Evolutionary conservation across 2,329 filamentous ascomycete species (phyloP).

Genomic region (Aspergillus piperis): DNA sequence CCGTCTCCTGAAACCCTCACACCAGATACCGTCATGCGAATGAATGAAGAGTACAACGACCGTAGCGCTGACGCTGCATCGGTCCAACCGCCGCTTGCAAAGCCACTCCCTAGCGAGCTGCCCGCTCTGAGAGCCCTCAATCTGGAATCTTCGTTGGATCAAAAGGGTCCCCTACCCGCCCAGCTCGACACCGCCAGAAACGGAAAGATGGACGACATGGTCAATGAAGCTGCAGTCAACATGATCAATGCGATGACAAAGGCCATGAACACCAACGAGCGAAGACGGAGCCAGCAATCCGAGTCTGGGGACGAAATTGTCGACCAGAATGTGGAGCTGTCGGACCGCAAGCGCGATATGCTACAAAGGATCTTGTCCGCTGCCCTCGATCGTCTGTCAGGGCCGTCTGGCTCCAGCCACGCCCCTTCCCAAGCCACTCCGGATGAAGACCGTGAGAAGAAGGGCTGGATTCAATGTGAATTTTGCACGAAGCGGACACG

Average conservation of each 20-base stretch:
- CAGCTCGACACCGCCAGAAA: slow-evolving; percentile 8
- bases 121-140: slow-evolving; percentile 15
- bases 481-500: slow-evolving; percentile 34
- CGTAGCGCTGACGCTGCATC: neutral
- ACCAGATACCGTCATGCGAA: slow-evolving; percentile 11
- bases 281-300: slow-evolving; percentile 23
- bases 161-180: slow-evolving; percentile 6
- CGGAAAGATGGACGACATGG: slow-evolving; percentile 23
- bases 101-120: slow-evolving; percentile 15
- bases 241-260: slow-evolving; percentile 38
- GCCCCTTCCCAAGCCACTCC: slow-evolving; percentile 2
- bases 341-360: slow-evolving; percentile 34
- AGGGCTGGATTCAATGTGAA: slow-evolving; percentile 33
- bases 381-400: slow-evolving; percentile 30
- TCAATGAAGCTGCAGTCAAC: slow-evolving; percentile 34
- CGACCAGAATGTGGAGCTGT: slow-evolving; percentile 24
- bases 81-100: neutral
- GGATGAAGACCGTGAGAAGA: slow-evolving; percentile 22
- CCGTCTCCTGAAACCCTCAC: slow-evolving; percentile 10
- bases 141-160: slow-evolving; percentile 15
- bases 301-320: slow-evolving; percentile 25
- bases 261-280: slow-evolving; percentile 31
- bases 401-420: slow-evolving; percentile 8
- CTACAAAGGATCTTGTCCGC: slow-evolving; percentile 34
- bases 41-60: slow-evolving; percentile 8